Evolutionary conservation across 805 yeast species (phyloP), one percentile per base, ranked within the genome.

Genomic region (Candida maesae): DNA sequence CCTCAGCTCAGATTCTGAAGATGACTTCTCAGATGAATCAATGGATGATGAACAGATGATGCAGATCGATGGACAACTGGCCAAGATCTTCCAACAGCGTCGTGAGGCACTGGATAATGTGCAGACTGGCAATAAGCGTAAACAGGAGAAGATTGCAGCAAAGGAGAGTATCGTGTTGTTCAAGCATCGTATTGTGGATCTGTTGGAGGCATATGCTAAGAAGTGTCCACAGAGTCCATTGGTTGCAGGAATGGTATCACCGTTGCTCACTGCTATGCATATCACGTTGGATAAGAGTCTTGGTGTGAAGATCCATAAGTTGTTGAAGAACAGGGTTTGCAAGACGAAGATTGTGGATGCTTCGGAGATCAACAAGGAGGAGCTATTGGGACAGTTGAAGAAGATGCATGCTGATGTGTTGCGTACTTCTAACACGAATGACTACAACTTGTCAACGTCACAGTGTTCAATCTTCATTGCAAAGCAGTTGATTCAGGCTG

Each of bases 1-100:
- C 55, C 61, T 49, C 50, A 58, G 66, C 11, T 68, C 64, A 12
- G 74, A 70, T 21, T 68, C 66, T 10, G 79, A 74, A 29, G 76
- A 70, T 21, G 81, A 74, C 21, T 73, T 76, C 6, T 81, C 76
- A 19, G 85, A 81, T 38, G 95, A 85, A 50, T 80, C 91, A 0
- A 86, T 89, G 95, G 95, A 90, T 45, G 97, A 90, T 61, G 96
- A 90, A 53, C 89, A 89, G 59, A 91, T 91, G 98, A 79, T 89
- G 81, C 95, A 90, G 16, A 75, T 91, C 53, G 98, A 91, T 58
- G 84, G 73, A 17, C 93, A 88, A 46, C 67, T 91, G 23, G 77
- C 96, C 0, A 74, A 73, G 39, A 91, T 91, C 41, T 91, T 91
- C 72, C 78, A 83, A 55, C 91, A 88, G 53, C 76, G 97, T 52